Evolutionary conservation across 495 filamentous ascomycete species (phyloP).

Genomic region (Neurospora hispaniola): DNA sequence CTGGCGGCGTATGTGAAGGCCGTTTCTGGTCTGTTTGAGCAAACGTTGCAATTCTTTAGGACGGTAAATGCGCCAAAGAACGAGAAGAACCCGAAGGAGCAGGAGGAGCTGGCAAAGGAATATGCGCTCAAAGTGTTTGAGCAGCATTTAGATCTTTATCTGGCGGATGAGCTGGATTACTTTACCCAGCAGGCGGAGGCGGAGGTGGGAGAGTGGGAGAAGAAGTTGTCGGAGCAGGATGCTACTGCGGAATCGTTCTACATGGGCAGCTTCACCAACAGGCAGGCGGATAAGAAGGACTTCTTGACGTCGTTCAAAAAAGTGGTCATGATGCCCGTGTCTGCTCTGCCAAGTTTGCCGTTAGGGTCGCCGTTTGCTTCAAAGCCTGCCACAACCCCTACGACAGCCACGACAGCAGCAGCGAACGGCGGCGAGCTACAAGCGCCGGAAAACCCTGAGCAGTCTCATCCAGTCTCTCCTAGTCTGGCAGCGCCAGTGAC

Average conservation of each 20-base stretch:
- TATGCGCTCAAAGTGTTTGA: slow-evolving; percentile 69
- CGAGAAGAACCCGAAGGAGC: slow-evolving; percentile 9
- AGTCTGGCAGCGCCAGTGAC: slow-evolving; percentile 12
- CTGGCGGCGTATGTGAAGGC: slow-evolving; percentile 76
- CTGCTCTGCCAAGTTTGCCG: slow-evolving; percentile 60
- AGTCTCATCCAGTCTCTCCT: slow-evolving; percentile 40
- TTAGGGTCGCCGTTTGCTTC: slow-evolving; percentile 30
- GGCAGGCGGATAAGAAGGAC: slow-evolving; percentile 91
- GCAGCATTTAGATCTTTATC: slow-evolving; percentile 84
- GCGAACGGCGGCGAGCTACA: slow-evolving; percentile 17
- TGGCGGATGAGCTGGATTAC: slow-evolving; percentile 82
- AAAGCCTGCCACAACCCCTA: slow-evolving; percentile 23
- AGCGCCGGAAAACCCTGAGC: slow-evolving; percentile 18
- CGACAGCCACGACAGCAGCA: slow-evolving; percentile 16
- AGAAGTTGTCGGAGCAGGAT: slow-evolving; percentile 81
- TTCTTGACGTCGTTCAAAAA: slow-evolving; percentile 97
- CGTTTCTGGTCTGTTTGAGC: slow-evolving; percentile 77
- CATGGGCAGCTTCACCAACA: slow-evolving; percentile 78
- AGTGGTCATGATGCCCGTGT: slow-evolving; percentile 97
- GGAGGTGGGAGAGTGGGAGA: slow-evolving; percentile 79
- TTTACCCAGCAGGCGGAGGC: slow-evolving; percentile 66
- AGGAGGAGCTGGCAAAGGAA: slow-evolving; percentile 40
- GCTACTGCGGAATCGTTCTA: slow-evolving; percentile 85
- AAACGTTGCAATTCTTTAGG: slow-evolving; percentile 65
- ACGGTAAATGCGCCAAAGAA: slow-evolving; percentile 47